These are phyloP conservation scores for Coleophoma crateriformis DNA, from an alignment of 2,329 filamentous ascomycete genomes.

Conservation along the genomic window DNA sequence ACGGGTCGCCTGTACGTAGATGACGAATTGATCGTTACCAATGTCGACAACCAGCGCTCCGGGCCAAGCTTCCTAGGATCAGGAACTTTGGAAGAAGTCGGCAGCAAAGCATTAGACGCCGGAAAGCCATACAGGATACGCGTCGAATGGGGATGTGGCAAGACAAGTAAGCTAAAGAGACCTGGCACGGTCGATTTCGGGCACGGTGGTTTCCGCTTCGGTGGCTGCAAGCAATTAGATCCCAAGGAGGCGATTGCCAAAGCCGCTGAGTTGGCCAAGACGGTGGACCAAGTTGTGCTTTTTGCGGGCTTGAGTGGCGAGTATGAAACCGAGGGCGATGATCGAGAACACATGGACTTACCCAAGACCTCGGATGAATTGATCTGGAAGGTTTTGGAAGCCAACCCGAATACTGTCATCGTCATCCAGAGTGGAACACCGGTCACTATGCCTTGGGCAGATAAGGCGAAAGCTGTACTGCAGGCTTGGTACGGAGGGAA, in stretches of 20 bases:
- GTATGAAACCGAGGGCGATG: slow-evolving; percentile 65
- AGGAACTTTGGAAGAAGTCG: slow-evolving; percentile 23
- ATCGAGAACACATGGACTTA: slow-evolving; percentile 72
- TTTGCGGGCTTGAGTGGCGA: slow-evolving; percentile 59
- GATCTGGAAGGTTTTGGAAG: slow-evolving; percentile 56
- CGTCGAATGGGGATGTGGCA: slow-evolving; percentile 41
- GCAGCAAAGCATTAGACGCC: slow-evolving; percentile 13
- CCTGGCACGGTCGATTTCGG: slow-evolving; percentile 38
- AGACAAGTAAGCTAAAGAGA: slow-evolving; percentile 48
- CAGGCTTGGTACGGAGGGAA: slow-evolving; percentile 53
- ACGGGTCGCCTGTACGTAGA: slow-evolving; percentile 25
- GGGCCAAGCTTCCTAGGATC: slow-evolving; percentile 30
- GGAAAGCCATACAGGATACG: slow-evolving; percentile 19
- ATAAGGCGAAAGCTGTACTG: slow-evolving; percentile 28
- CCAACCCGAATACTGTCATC: slow-evolving; percentile 62
- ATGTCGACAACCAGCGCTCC: slow-evolving; percentile 23
- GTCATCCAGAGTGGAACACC: slow-evolving; percentile 73
- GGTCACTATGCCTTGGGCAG: slow-evolving; percentile 54
- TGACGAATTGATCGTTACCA: slow-evolving; percentile 21
- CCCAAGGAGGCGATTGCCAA: slow-evolving; percentile 52
- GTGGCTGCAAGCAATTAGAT: slow-evolving; percentile 50
- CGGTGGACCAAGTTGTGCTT: slow-evolving; percentile 68
- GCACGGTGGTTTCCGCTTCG: slow-evolving; percentile 54
- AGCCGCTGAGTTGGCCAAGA: slow-evolving; percentile 59
- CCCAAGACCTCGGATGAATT: slow-evolving; percentile 67